Evolutionary conservation across 495 filamentous ascomycete genomes (phyloP).

Genomic region (Aspergillus sclerotioniger): DNA sequence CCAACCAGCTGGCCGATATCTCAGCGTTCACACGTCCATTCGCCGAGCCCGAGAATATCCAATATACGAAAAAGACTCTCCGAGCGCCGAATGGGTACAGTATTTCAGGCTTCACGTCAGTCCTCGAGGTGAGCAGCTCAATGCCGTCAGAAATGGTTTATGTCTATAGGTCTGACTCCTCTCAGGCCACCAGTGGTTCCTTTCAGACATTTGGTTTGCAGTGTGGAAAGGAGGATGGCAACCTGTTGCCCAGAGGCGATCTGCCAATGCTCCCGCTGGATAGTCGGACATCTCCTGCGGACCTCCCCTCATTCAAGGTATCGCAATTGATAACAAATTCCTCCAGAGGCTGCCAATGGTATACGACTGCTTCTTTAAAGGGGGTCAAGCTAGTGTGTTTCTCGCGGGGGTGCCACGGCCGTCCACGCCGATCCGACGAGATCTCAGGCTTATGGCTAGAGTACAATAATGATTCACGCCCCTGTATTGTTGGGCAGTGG

Average conservation of each 20-base stretch:
- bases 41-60: background rate
- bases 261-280: too few species aligned
- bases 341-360: slow-evolving; percentile 2
- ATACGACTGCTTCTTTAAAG: slow-evolving; percentile 7
- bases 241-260: too few species aligned
- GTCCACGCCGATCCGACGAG: slow-evolving; percentile 7
- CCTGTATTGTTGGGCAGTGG: slow-evolving; percentile 14
- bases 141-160: background rate
- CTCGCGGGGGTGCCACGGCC: slow-evolving; percentile 1
- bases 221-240: background rate
- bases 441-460: slow-evolving; percentile 16
- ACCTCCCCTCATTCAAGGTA: background rate
- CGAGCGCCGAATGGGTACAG: background rate
- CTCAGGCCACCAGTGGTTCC: background rate
- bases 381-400: slow-evolving; percentile 2
- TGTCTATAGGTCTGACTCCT: background rate
- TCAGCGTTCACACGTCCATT: too few species aligned
- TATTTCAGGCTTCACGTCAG: slow-evolving; percentile 5
- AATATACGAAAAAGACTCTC: background rate
- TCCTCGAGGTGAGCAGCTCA: background rate
- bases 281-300: background rate
- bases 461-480: background rate
- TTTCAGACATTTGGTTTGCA: slow-evolving; percentile 6
- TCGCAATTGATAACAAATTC: background rate
- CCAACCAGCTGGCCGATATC: background rate